A percentile compares a stretch with the other conserved stretches of the same genome.
Conservation (phyloP, 2,329 filamentous ascomycete genomes). For the Pestalotiopsis sp. region DNA sequence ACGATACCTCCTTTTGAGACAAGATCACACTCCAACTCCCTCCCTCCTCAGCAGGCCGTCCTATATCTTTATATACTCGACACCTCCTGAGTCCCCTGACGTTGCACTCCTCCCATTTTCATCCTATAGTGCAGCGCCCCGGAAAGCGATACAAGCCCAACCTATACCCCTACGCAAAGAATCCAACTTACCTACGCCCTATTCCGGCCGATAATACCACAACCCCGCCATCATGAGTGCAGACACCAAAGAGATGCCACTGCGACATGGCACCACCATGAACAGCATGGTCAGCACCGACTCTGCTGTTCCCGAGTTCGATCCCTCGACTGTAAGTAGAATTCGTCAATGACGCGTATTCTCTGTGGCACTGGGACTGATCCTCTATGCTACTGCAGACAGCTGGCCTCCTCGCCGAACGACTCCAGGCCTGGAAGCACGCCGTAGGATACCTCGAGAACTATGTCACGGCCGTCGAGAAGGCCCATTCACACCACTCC, state of each 20-base stretch:
- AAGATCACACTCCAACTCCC: background rate
- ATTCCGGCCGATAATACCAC: background rate
- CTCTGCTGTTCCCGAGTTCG: constrained; percentile 58
- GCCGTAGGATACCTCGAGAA: constrained; percentile 89
- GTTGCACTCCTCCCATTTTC: background rate
- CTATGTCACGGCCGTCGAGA: constrained; percentile 83
- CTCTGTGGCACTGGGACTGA: background rate
- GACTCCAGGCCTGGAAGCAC: constrained; percentile 94
- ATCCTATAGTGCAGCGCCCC: background rate
- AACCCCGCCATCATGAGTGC: constrained; percentile 29
- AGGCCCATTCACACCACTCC: constrained; percentile 78
- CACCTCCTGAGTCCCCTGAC: background rate
- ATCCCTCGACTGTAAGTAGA: constrained; percentile 57
- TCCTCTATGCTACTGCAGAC: constrained; percentile 49
- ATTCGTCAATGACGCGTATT: background rate
- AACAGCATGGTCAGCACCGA: constrained; percentile 53
- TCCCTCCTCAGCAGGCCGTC: background rate
- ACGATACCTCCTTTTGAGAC: background rate
- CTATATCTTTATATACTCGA: background rate
- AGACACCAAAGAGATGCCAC: constrained; percentile 38
- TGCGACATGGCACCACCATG: constrained; percentile 47
- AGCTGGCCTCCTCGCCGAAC: constrained; percentile 79
- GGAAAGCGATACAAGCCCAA: background rate
- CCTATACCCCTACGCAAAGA: background rate
- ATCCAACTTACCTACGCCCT: background rate